Evolutionary conservation across 75 land plant genomes (phyloP).

Genomic region (Selaginella moellendorffii): DNA sequence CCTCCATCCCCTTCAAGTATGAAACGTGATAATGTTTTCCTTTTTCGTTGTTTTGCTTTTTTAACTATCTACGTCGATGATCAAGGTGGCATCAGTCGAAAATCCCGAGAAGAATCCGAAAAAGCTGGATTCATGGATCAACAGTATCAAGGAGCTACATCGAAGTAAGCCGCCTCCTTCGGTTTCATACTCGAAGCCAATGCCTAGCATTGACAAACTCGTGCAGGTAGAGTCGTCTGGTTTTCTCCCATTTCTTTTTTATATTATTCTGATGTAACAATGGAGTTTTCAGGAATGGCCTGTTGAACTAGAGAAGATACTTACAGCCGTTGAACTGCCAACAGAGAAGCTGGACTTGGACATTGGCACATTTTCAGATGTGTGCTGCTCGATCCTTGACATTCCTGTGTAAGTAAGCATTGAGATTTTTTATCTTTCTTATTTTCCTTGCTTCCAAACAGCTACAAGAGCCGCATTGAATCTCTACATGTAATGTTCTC

Average conservation of each 20-base stretch:
- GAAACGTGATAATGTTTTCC: neutral
- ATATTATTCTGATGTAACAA: neutral
- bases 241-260: neutral
- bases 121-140: constrained; percentile 30
- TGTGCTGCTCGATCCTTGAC: constrained; percentile 28
- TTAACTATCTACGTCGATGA: neutral
- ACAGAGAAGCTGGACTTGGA: constrained; percentile 16
- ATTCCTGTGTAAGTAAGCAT: constrained; percentile 21
- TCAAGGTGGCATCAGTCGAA: neutral
- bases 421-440: neutral
- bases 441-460: neutral
- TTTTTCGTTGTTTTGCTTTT: neutral
- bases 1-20: constrained; percentile 5
- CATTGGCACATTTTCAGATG: constrained; percentile 17
- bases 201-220: constrained; percentile 18
- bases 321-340: constrained; percentile 12
- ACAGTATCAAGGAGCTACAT: constrained; percentile 22
- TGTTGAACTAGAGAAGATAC: neutral
- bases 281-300: constrained; percentile 20
- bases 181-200: constrained; percentile 21
- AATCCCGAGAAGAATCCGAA: constrained; percentile 15
- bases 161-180: constrained; percentile 18
- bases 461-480: constrained; percentile 7
- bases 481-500: constrained; percentile 4
- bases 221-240: neutral